phyloP scores from a whole-genome alignment of 768 basidiomycete species.

The Auriculariales sp. region DNA sequence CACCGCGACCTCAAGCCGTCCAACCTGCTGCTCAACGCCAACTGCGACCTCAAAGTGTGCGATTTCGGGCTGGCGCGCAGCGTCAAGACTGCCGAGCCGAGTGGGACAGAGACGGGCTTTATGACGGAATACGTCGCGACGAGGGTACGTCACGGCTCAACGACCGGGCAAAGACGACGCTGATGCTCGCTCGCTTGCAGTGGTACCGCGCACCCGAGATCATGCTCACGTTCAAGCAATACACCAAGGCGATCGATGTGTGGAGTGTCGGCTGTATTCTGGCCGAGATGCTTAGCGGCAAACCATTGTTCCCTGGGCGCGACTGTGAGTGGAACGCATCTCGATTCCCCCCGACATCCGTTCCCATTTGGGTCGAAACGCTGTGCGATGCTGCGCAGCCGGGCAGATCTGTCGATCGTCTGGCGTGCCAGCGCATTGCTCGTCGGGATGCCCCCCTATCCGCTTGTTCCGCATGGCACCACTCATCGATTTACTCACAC shows the following conservation, averaged over 20 bases:
- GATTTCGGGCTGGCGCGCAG: slow-evolving; percentile 77
- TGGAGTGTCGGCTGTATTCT: slow-evolving; percentile 75
- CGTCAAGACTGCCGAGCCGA: slow-evolving; percentile 35
- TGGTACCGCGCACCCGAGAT: slow-evolving; percentile 98
- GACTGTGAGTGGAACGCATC: slow-evolving; percentile 51
- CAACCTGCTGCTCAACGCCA: slow-evolving; percentile 77
- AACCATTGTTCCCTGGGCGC: slow-evolving; percentile 87
- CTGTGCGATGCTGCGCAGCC: too few species aligned
- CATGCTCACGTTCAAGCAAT: slow-evolving; percentile 96
- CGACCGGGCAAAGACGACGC: too few species aligned
- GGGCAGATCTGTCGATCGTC: neutral
- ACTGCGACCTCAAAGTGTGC: slow-evolving; percentile 80
- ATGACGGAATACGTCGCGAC: slow-evolving; percentile 1
- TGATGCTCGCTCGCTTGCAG: slow-evolving; percentile 24
- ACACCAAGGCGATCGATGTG: slow-evolving; percentile 75
- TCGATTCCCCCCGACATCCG: neutral
- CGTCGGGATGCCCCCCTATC: neutral
- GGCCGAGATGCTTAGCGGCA: slow-evolving; percentile 87
- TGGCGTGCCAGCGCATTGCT: neutral
- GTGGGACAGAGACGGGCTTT: slow-evolving; percentile 48
- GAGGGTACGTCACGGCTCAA: slow-evolving; percentile 22
- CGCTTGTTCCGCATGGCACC: neutral
- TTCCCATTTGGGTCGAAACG: too few species aligned
- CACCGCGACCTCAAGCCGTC: slow-evolving; percentile 75
- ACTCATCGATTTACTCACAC: neutral